Evolutionary conservation across 2,329 filamentous ascomycete species (phyloP), one percentile per base, ranked within the genome.

Genomic region (Endocalyx cinctus): DNA sequence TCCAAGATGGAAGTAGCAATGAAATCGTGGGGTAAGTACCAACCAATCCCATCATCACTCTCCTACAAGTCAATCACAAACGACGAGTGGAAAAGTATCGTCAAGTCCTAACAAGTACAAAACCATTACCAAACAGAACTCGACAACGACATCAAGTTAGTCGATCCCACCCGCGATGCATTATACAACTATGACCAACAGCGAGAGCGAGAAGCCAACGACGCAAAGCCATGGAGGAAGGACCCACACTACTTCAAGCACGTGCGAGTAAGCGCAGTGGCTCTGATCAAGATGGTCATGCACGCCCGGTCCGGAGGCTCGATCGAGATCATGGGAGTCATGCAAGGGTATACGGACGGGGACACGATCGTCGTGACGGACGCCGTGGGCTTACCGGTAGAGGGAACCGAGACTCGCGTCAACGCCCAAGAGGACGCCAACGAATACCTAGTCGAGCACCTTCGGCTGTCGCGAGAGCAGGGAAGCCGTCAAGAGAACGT

Each of bases 221-320:
- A 72, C 10, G 67, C 72, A 15, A 75, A 75, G 34, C 88, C 89
- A 41, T 97, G 92, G 92, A 68, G 67, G 31, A 69, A 68, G 29
- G 81, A 96, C 55, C 82, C 84, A 0, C 74, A 87, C 60, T 82
- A 96, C 70, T 98, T 97, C 76, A 94, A 90, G 59, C 76, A 84
- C 34, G 87, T 97, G 29, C 87, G 89, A 52, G 90, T 98, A 63
- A 94, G 87, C 33, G 88, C 92, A 38, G 82, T 95, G 10, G 92
- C 92, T 5, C 77, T 98, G 38, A 77, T 97, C 49, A 98, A 98
- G 67, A 98, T 98, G 92, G 87, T 94, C 45, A 97, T 96, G 86
- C 92, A 98, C 60, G 92, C 92, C 8, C 85, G 92, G n/a, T 89
- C 87, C 0, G 92, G 92, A 45, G 90, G 92, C 37, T 79, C 78